These are phyloP conservation scores for Pezicula carpinea DNA, from an alignment of 2,329 filamentous ascomycete species.

Conservation along the genomic window DNA sequence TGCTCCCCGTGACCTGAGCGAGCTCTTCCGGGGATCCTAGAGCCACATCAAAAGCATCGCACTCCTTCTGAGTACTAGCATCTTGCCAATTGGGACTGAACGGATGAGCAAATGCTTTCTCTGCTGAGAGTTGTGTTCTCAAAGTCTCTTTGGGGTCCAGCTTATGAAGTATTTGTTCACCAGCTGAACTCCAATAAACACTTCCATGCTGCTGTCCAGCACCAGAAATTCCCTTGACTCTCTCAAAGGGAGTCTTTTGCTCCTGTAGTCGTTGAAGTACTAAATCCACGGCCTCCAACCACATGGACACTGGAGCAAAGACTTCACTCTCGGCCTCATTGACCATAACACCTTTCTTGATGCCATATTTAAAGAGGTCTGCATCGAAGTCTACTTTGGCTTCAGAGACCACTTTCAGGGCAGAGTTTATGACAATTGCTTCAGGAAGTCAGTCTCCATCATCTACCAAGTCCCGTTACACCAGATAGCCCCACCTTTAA, in stretches of 20 bases:
- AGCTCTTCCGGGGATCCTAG: slow-evolving; percentile 64
- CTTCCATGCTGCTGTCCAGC: slow-evolving; percentile 98
- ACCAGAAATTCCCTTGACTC: slow-evolving; percentile 78
- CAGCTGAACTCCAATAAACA: slow-evolving; percentile 80
- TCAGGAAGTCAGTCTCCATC: slow-evolving; percentile 12
- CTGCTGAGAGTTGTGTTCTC: slow-evolving; percentile 60
- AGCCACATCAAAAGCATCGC: slow-evolving; percentile 76
- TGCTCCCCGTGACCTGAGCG: slow-evolving; percentile 80
- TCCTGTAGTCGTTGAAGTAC: slow-evolving; percentile 70
- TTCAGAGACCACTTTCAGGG: slow-evolving; percentile 75
- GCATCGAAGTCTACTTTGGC: slow-evolving; percentile 94
- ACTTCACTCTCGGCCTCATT: slow-evolving; percentile 83
- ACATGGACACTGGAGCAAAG: slow-evolving; percentile 88
- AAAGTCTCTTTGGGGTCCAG: slow-evolving; percentile 60
- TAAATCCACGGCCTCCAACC: slow-evolving; percentile 87
- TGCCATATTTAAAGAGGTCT: slow-evolving; percentile 72
- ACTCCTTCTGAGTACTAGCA: slow-evolving; percentile 87
- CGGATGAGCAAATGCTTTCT: slow-evolving; percentile 70
- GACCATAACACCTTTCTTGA: slow-evolving; percentile 82
- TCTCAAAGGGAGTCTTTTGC: slow-evolving; percentile 65
- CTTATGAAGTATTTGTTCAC: slow-evolving; percentile 56
- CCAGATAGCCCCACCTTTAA: slow-evolving; percentile 63
- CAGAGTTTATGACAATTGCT: slow-evolving; percentile 80
- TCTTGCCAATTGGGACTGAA: slow-evolving; percentile 98
- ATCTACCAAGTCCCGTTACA: slow-evolving; percentile 3